Percentiles rank a stretch among this genome's conserved stretches.
phyloP scores from a whole-genome alignment of 495 filamentous ascomycete species.

The Tuber umbilicatum region DNA sequence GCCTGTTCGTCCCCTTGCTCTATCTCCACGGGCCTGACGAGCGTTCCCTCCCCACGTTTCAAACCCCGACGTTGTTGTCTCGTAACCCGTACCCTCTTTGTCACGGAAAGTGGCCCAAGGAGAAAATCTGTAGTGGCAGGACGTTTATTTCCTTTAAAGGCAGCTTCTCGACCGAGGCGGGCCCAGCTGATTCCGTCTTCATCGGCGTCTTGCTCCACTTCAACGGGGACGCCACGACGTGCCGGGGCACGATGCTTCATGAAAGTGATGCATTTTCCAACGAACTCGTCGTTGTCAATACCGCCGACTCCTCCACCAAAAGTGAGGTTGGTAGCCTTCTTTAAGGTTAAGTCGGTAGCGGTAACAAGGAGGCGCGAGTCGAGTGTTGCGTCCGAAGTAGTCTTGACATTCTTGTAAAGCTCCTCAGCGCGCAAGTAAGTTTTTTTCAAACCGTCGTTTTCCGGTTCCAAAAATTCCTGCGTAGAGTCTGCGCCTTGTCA shows the following conservation, averaged over 20 bases:
- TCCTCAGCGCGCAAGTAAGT: constrained; percentile 60
- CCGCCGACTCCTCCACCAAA: constrained; percentile 63
- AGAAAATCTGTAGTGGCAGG: constrained; percentile 78
- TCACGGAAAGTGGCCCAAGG: constrained; percentile 79
- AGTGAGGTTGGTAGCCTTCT: constrained; percentile 52
- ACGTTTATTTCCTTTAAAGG: constrained; percentile 62
- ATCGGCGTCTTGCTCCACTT: constrained; percentile 51
- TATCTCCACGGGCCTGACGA: constrained; percentile 69
- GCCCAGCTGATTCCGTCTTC: constrained; percentile 83
- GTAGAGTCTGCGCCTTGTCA: constrained; percentile 52
- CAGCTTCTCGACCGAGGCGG: constrained; percentile 68
- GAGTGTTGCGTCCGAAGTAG: constrained; percentile 86
- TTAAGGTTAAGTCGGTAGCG: constrained; percentile 68
- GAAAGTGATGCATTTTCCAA: constrained; percentile 80
- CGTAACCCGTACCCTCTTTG: constrained; percentile 66
- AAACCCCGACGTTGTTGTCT: constrained; percentile 60
- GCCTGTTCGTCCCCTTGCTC: constrained; percentile 50
- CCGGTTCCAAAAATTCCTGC: constrained; percentile 57
- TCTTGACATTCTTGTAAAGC: constrained; percentile 64
- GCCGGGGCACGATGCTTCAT: constrained; percentile 60
- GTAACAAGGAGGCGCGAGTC: constrained; percentile 77
- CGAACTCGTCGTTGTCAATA: constrained; percentile 87
- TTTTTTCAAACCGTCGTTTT: constrained; percentile 55
- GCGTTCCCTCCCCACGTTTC: constrained; percentile 56
- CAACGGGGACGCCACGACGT: constrained; percentile 42